A percentile compares a stretch with the other conserved stretches of the same genome.
phyloP scores from a whole-genome alignment of 805 yeast genomes.

The Priceomyces medius region DNA sequence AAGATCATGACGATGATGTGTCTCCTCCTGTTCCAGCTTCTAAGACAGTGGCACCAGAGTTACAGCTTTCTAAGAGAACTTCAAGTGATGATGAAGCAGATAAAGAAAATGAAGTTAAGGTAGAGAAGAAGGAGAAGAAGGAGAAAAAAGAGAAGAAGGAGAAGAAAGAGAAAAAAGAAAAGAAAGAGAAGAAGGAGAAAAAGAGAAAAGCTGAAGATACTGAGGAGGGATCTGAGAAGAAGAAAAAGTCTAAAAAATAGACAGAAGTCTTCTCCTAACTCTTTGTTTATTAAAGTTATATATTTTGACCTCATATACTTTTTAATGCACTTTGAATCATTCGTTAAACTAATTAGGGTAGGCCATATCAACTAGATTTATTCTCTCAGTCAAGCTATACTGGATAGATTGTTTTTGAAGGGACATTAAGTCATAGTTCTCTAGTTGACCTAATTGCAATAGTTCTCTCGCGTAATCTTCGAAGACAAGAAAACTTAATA shows the following conservation, averaged over 20 bases:
- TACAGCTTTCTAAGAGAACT: conserved; percentile 46
- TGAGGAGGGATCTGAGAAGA: conserved; percentile 47
- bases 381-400: conserved; percentile 9
- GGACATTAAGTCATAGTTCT: conserved; percentile 19
- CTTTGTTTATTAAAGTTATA: background rate
- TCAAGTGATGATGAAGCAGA: conserved; percentile 27
- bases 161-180: conserved; percentile 57
- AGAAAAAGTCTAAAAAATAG: conserved; percentile 49
- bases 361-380: conserved; percentile 5
- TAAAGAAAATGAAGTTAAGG: conserved; percentile 33
- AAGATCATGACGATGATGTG: conserved; percentile 59
- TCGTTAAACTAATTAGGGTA: background rate
- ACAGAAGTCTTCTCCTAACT: background rate
- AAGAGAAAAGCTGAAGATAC: conserved; percentile 26
- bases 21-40: conserved; percentile 61
- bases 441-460: conserved; percentile 17
- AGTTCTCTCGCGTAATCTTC: conserved; percentile 13
- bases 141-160: conserved; percentile 60
- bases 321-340: background rate
- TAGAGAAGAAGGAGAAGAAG: conserved; percentile 52
- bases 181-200: conserved; percentile 28
- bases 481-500: conserved; percentile 20
- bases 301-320: background rate
- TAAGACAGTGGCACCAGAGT: conserved; percentile 47
- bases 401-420: conserved; percentile 15